Conservation (phyloP, 1,284 basidiomycete species). For the Ustilago sp. region DNA sequence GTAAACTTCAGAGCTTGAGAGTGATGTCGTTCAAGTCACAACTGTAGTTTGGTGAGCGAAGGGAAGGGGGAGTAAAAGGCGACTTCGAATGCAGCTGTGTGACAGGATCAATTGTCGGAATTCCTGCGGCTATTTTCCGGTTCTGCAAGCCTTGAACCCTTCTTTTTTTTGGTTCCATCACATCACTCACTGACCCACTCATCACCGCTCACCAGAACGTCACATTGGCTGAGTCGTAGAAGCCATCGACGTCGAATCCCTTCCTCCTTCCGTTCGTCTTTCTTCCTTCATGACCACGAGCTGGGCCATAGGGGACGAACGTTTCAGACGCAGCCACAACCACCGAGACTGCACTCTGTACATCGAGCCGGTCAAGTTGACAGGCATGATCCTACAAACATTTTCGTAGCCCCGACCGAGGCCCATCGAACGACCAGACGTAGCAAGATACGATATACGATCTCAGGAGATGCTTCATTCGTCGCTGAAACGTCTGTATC, state of each 20-base stretch:
- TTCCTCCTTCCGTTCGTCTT: background rate
- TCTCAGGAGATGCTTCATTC: background rate
- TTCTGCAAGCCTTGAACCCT: slow-evolving; percentile 16
- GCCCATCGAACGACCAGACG: background rate
- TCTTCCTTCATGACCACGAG: background rate
- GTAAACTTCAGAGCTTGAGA: background rate
- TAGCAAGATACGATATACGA: background rate
- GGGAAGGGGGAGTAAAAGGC: background rate
- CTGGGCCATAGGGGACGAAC: background rate
- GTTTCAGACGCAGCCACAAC: background rate
- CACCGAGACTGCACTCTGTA: background rate
- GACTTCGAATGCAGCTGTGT: background rate
- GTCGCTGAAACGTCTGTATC: background rate
- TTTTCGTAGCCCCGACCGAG: slow-evolving; percentile 4
- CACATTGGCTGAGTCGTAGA: background rate
- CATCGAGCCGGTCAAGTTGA: background rate
- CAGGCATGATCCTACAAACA: background rate
- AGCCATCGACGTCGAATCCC: background rate
- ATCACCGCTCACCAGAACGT: background rate
- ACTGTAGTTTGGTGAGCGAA: background rate
- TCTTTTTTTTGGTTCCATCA: slow-evolving; percentile 10
- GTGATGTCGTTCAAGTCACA: background rate
- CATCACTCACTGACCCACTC: background rate
- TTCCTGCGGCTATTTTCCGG: slow-evolving; percentile 11
- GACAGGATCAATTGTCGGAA: background rate